phyloP scores from a whole-genome alignment of 1,284 basidiomycete species.

The Cryptococcus sp. region DNA sequence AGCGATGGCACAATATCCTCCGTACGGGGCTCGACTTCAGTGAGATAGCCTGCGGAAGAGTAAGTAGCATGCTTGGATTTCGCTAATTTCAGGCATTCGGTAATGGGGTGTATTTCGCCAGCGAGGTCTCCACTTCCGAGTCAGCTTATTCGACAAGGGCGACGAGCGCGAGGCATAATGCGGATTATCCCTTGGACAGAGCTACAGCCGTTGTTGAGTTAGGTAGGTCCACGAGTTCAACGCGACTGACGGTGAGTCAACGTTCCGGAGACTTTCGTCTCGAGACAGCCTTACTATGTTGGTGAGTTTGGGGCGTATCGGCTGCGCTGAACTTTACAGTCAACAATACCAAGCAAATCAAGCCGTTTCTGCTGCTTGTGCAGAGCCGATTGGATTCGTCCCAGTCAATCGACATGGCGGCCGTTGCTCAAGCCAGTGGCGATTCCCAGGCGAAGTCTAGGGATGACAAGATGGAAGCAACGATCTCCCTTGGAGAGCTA shows the following conservation, averaged over 20 bases:
- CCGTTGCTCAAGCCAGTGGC: background rate
- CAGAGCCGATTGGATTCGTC: background rate
- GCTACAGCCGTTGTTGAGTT: constrained; percentile 30
- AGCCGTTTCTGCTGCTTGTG: constrained; percentile 32
- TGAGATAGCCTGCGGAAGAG: constrained; percentile 26
- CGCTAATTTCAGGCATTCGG: constrained; percentile 18
- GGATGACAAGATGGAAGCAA: background rate
- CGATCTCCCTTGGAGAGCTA: background rate
- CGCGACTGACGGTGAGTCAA: constrained; percentile 15
- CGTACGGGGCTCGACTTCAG: constrained; percentile 28
- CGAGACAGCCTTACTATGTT: constrained; percentile 24
- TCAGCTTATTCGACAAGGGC: constrained; percentile 7
- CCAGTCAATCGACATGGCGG: too few species aligned
- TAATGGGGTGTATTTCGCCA: constrained; percentile 33
- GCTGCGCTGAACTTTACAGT: constrained; percentile 6
- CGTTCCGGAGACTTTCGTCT: constrained; percentile 25
- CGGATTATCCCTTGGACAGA: constrained; percentile 21
- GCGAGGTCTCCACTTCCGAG: constrained; percentile 23
- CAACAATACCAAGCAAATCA: constrained; percentile 32
- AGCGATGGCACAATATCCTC: constrained; percentile 37
- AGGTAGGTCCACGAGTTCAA: constrained; percentile 11
- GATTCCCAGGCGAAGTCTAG: background rate
- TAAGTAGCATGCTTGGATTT: constrained; percentile 5
- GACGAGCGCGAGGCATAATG: constrained; percentile 11
- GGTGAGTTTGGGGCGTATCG: constrained; percentile 7